These are phyloP conservation scores for Albizia julibrissin DNA, from an alignment of 306 rosid species.

Conservation along the genomic window DNA sequence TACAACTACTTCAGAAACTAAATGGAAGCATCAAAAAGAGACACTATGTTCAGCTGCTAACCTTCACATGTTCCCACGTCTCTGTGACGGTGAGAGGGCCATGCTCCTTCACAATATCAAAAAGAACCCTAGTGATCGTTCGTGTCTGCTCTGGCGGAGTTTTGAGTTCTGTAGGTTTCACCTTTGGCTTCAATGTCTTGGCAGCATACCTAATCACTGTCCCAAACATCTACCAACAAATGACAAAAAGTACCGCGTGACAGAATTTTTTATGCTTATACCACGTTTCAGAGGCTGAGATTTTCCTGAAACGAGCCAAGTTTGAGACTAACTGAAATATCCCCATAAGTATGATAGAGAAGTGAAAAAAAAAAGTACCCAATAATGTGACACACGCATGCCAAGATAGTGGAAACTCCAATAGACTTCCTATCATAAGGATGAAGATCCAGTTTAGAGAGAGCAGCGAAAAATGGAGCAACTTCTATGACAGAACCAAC, in stretches of 20 bases:
- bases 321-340: neutral
- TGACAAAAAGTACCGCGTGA: neutral
- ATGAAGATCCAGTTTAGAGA: neutral
- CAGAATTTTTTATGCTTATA: neutral
- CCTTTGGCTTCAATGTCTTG: conserved; percentile 55
- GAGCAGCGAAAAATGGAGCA: neutral
- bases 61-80: conserved; percentile 69
- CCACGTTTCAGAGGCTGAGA: neutral
- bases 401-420: neutral
- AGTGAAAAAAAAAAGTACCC: neutral
- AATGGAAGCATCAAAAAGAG: neutral
- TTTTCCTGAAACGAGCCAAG: neutral
- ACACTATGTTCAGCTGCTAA: neutral
- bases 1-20: neutral
- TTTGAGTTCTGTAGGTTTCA: conserved; percentile 58
- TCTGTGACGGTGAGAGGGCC: conserved; percentile 65
- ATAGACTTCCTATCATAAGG: neutral
- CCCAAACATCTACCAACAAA: neutral
- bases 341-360: neutral
- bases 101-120: conserved; percentile 69
- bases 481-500: neutral
- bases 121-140: conserved; percentile 59
- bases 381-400: neutral
- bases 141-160: conserved; percentile 66
- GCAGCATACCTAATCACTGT: conserved; percentile 42